Evolutionary conservation across 2,329 filamentous ascomycete genomes (phyloP).

Genomic region (Sporothrix mexicana): DNA sequence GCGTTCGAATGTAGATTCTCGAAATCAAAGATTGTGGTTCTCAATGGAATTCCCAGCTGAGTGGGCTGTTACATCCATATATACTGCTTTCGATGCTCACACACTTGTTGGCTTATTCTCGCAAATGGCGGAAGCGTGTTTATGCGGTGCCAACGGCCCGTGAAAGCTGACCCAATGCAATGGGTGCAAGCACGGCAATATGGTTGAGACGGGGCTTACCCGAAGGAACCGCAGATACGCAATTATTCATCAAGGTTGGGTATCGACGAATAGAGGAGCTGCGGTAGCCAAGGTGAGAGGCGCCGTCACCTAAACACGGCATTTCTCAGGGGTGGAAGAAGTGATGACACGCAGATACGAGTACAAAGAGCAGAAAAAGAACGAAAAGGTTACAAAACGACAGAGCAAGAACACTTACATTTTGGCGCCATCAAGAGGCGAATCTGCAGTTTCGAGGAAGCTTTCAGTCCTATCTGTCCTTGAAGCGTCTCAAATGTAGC

Average conservation of each 20-base stretch:
- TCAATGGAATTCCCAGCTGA: background rate
- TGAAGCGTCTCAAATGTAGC: background rate
- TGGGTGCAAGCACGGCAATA: background rate
- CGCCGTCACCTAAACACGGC: conserved; percentile 24
- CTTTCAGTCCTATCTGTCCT: background rate
- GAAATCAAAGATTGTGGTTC: background rate
- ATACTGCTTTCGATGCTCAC: conserved; percentile 4
- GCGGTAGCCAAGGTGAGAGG: background rate
- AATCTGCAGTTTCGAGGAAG: background rate
- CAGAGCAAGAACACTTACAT: background rate
- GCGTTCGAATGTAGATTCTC: background rate
- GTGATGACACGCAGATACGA: conserved; percentile 32
- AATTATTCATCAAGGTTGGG: background rate
- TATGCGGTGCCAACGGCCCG: background rate
- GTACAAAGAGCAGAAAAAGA: conserved; percentile 5
- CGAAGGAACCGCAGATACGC: conserved; percentile 15
- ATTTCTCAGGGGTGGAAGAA: conserved; percentile 33
- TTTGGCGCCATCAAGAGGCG: conserved; percentile 21
- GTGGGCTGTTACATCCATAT: conserved; percentile 29
- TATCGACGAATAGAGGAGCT: conserved; percentile 22
- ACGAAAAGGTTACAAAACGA: background rate
- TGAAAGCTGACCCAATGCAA: background rate
- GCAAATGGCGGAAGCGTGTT: background rate
- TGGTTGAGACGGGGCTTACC: conserved; percentile 15
- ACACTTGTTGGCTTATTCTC: background rate